Evolutionary conservation across 192 early-diverging fungal genomes (phyloP), one percentile per base, ranked within the genome.

Genomic region (Coemansia umbellata): DNA sequence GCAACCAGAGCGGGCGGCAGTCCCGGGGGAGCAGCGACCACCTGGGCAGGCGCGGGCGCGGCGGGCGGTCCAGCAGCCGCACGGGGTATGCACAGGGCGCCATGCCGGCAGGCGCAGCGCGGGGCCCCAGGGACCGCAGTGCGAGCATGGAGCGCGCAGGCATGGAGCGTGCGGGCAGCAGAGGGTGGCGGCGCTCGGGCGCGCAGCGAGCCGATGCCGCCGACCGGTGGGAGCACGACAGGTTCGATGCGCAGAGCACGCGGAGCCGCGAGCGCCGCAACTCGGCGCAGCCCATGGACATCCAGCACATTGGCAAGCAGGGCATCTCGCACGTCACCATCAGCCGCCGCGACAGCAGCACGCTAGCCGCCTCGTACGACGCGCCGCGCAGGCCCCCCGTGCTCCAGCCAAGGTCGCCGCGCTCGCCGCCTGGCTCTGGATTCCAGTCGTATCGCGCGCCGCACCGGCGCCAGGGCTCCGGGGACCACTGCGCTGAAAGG

Each of bases 201-300:
- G 47, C 53, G 6, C 31, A 54, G 26, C 59, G 72, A 11, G 72
- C 72, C 1, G 61, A 75, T 39, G 47, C 31, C 24, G 42, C 39
- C 0, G 65, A 68, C 33, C 56, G 60, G 53, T 75, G 72, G 72
- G 72, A 67, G 48, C 72, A 75, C 37, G 72, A 75, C 50, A 67
- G 55, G 27, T 75, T 49, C 28, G 65, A 67, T 17, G 40, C 33
- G 7, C 31, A 3, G 9, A 37, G 13, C 4, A 18, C 28, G 9
- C 44, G 42, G 6, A 9, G 10, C 14, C 32, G 59, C 19, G 67
- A 42, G 8, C 64, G 64, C 28, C 60, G 71, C 13, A 48, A 50
- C 31, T 59, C 64, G 17, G 19, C 51, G 2, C 21, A 19, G n/a
- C 47, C 62, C 7, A 14, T 52, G 1, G 53, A 59, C 15, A 48